A percentile compares a stretch with the other conserved stretches of the same genome.
These are phyloP conservation scores for Aureobasidium sp. DNA, from an alignment of 2,329 filamentous ascomycete species.

Conservation along the genomic window DNA sequence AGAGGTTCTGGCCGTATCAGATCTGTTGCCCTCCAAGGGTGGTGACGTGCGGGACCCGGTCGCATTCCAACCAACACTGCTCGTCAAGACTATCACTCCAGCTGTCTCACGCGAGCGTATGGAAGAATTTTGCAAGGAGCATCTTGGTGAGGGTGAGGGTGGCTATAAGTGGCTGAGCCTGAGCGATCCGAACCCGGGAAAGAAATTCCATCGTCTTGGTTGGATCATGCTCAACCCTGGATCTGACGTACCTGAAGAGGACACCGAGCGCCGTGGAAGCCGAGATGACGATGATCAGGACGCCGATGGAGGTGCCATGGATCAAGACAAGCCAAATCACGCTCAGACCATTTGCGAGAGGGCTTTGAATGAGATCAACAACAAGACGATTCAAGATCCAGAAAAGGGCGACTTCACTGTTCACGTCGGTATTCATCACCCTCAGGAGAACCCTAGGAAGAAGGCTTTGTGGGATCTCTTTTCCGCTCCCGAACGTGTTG, in stretches of 20 bases:
- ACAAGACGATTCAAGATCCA: slow-evolving; percentile 94
- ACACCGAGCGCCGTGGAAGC: slow-evolving; percentile 69
- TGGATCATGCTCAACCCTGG: slow-evolving; percentile 94
- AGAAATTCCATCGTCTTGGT: slow-evolving; percentile 94
- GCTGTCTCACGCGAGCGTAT: slow-evolving; percentile 91
- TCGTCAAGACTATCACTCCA: slow-evolving; percentile 97
- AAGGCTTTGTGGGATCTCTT: slow-evolving; percentile 97
- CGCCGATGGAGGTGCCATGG: slow-evolving; percentile 18
- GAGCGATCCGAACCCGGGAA: slow-evolving; percentile 92
- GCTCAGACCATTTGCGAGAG: slow-evolving; percentile 50
- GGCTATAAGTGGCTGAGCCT: slow-evolving; percentile 95
- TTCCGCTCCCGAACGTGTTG: slow-evolving; percentile 85
- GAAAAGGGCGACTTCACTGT: slow-evolving; percentile 93
- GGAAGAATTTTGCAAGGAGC: slow-evolving; percentile 89
- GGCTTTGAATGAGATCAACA: slow-evolving; percentile 88
- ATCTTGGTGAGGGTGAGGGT: slow-evolving; percentile 82
- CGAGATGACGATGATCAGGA: slow-evolving; percentile 61
- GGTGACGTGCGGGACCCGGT: slow-evolving; percentile 86
- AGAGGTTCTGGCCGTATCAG: slow-evolving; percentile 86
- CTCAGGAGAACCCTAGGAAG: slow-evolving; percentile 76
- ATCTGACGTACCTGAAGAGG: slow-evolving; percentile 56
- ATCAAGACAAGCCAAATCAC: slow-evolving; percentile 18
- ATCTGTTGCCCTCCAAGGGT: slow-evolving; percentile 74
- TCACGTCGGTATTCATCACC: slow-evolving; percentile 92
- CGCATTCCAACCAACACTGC: slow-evolving; percentile 78